Base-by-base conservation (phyloP, 2,329 filamentous ascomycete genomes). In the Diaporthe sp. region DNA sequence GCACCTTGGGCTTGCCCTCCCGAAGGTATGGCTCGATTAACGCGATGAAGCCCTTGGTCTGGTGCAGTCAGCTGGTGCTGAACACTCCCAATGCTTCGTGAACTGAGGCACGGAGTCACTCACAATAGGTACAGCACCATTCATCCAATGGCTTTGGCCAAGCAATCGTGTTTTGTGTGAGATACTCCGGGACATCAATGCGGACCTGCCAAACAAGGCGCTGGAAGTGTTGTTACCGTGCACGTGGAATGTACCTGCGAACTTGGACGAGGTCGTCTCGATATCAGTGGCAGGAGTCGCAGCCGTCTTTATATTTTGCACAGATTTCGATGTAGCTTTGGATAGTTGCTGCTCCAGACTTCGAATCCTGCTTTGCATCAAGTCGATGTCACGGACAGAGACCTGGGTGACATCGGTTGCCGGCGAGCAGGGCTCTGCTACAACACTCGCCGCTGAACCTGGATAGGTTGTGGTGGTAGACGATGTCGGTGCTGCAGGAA, bases 241-340 rank as follows among this genome's bases (percentile, higher is more conserved):
- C n/a, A 88, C 76, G 69, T 88, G 83, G 54, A 89, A 86, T 0
- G 83, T 85, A 1, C 86, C 87, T 0, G 82, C 83, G 1, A 89
- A 55, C 22, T 79, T 78, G 1, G 86, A 85, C 1, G 79, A 78
- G 4, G 81, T 80, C 38, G 71, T 70, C 57, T 52, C 71, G 45
- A 85, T 82, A 10, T 82, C 78, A 47, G 81, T 76, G 67, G 77
- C 76, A 30, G 79, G 66, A 75, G 78, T 78, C 2, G 77, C 57
- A 28, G 61, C 58, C 17, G 72, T 68, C 42, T 77, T n/a, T n/a
- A n/a, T 75, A 19, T 67, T 52, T 22, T 35, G 22, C 12, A 19
- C 55, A 45, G 76, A 58, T 35, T n/a, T 77, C n/a, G 57, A 10
- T 4, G 73, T 55, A 35, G 76, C 75, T 50, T 54, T 40, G 75